Evolutionary conservation across 208 protist genomes (phyloP).

Genomic region (Trypanosoma rangeli): DNA sequence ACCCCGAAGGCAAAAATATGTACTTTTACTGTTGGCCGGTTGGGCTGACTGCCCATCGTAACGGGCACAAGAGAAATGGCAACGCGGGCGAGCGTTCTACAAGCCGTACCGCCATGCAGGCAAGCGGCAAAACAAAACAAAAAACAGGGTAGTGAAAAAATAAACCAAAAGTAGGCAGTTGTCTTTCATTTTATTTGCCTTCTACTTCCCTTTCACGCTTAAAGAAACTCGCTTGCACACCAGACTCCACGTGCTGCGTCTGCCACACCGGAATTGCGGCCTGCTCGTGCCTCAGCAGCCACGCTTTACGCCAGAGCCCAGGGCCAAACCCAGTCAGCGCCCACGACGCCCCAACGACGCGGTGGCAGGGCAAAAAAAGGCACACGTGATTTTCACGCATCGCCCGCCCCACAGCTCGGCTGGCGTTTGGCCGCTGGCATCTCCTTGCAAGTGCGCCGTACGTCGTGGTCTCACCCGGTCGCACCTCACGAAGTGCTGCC

Average conservation of each 20-base stretch:
- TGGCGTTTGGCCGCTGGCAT: constrained; percentile 15
- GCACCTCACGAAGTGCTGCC: constrained; percentile 49
- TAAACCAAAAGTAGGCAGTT: neutral
- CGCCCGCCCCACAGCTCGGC: constrained; percentile 58
- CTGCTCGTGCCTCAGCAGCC: constrained; percentile 66
- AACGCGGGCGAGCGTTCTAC: neutral
- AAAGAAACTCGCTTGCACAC: neutral
- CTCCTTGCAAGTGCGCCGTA: constrained; percentile 53
- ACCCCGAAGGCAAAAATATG: too few relatives aligned
- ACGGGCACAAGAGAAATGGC: neutral
- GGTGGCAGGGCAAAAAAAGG: constrained; percentile 74
- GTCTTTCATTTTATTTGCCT: neutral
- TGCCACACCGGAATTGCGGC: constrained; percentile 33
- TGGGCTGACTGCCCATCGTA: too few relatives aligned
- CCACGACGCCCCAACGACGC: constrained; percentile 52
- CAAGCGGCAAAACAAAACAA: neutral
- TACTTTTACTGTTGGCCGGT: too few relatives aligned
- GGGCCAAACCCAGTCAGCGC: constrained; percentile 59
- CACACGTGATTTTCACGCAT: constrained; percentile 64
- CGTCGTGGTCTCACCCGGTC: constrained; percentile 37
- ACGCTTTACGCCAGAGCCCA: constrained; percentile 64
- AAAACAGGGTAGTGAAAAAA: neutral
- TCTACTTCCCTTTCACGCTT: constrained; percentile 10
- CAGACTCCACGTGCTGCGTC: constrained; percentile 32
- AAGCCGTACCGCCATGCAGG: neutral